phyloP scores from a whole-genome alignment of 225 moss, liverwort and hornwort species.

The Pseudoscleropodium purum region DNA sequence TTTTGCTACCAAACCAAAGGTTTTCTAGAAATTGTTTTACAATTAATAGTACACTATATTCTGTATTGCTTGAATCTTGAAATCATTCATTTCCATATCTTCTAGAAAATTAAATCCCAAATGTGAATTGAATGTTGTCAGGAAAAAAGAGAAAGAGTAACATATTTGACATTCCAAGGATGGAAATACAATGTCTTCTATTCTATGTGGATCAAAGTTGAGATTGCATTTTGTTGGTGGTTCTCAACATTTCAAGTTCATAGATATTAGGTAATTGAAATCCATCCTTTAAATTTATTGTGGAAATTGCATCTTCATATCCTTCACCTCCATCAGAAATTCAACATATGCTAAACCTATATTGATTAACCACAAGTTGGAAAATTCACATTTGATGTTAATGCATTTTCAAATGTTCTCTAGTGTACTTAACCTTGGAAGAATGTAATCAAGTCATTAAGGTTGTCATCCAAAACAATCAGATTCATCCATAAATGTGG shows the following conservation, averaged over 20 bases:
- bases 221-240: background rate
- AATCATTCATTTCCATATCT: background rate
- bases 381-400: background rate
- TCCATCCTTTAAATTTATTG: background rate
- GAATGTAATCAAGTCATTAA: rapidly evolving
- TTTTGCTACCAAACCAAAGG: background rate
- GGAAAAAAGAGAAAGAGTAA: background rate
- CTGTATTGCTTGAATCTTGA: background rate
- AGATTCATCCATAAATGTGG: rapidly evolving
- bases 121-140: background rate
- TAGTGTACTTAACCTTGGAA: background rate
- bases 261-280: background rate
- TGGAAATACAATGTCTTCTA: background rate
- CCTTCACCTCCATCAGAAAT: background rate
- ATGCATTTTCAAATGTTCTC: background rate
- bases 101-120: background rate
- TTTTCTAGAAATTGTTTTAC: background rate
- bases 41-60: background rate
- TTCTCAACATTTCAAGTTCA: background rate
- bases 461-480: background rate
- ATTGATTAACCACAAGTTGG: no score
- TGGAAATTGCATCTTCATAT: background rate
- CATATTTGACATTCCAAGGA: background rate
- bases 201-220: background rate
- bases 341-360: background rate